Percentiles rank a stretch among this genome's conserved stretches.
Conservation (phyloP, 805 yeast species). For the Hemisphaericaspora nanyangensis region DNA sequence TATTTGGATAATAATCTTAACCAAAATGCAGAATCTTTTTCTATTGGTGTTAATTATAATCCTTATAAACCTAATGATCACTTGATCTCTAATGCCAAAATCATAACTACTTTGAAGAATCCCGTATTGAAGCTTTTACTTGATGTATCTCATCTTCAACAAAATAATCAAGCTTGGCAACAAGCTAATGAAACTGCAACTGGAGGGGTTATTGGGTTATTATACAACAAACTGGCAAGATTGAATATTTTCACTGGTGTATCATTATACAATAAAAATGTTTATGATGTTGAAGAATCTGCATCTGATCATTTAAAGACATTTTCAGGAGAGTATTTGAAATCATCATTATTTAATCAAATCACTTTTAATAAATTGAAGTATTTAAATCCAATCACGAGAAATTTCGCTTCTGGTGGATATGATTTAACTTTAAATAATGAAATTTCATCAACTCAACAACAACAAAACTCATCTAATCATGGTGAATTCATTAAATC, state of each 20-base stretch:
- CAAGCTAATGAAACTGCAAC: slow-evolving; percentile 52
- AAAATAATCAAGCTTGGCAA: slow-evolving; percentile 49
- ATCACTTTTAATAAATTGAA: slow-evolving; percentile 19
- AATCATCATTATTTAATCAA: slow-evolving; percentile 29
- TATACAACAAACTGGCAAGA: slow-evolving; percentile 24
- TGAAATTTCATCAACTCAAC: slow-evolving; percentile 42
- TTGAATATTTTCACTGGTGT: slow-evolving; percentile 46
- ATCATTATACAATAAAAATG: slow-evolving; percentile 54
- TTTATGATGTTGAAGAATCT: slow-evolving; percentile 46
- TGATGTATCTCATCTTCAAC: slow-evolving; percentile 29
- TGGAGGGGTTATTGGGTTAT: slow-evolving; percentile 51
- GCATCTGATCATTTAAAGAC: slow-evolving; percentile 44
- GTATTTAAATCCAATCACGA: slow-evolving; percentile 19
- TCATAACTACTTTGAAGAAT: slow-evolving; percentile 43
- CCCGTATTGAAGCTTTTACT: slow-evolving; percentile 41
- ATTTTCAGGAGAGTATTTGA: slow-evolving; percentile 33
- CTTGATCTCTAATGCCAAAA: slow-evolving; percentile 41
- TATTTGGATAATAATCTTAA: slow-evolving; percentile 42
- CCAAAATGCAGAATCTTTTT: slow-evolving; percentile 52
- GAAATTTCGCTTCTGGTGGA: slow-evolving; percentile 44
- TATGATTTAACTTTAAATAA: slow-evolving; percentile 57
- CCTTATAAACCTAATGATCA: slow-evolving; percentile 49
- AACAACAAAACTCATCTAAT: slow-evolving; percentile 18
- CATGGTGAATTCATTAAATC: slow-evolving; percentile 31
- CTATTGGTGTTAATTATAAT: slow-evolving; percentile 44